Percentiles rank a stretch among this genome's conserved stretches.
Evolutionary conservation across 1,139 yeast species (phyloP).

Genomic region (Yueomyces sp.): DNA sequence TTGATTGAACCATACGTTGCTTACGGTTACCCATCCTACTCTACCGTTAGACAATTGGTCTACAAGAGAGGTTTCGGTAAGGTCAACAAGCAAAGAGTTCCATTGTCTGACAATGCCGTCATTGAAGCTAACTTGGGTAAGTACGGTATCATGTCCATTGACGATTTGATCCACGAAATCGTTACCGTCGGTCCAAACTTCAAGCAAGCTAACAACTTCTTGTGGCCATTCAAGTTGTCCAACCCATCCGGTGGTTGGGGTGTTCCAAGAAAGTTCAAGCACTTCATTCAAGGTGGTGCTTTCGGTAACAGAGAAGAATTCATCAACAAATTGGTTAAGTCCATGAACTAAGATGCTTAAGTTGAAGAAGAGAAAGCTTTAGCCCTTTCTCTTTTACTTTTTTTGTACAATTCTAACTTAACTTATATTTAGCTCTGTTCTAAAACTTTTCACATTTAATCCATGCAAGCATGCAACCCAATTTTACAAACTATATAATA

Average conservation of each 20-base stretch:
- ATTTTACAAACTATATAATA: no score
- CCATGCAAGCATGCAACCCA: no score
- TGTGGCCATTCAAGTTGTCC: slow-evolving; percentile 99
- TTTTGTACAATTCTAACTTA: no score
- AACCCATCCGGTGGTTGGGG: slow-evolving; percentile 99
- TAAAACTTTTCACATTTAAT: no score
- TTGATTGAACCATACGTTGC: slow-evolving; percentile 99
- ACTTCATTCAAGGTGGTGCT: slow-evolving; percentile 99
- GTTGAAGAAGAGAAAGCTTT: not conserved
- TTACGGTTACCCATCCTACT: slow-evolving; percentile 97
- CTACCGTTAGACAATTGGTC: slow-evolving; percentile 90
- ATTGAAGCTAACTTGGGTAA: slow-evolving; percentile 90
- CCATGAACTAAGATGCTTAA: slow-evolving; percentile 58
- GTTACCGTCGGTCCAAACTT: slow-evolving; percentile 99
- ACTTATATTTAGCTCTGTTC: no score
- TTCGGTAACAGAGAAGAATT: slow-evolving; percentile 99
- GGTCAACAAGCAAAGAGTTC: slow-evolving; percentile 96
- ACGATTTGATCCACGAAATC: slow-evolving; percentile 98
- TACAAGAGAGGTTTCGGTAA: slow-evolving; percentile 99
- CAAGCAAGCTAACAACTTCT: slow-evolving; percentile 99
- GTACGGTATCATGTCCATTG: slow-evolving; percentile 92
- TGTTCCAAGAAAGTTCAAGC: slow-evolving; percentile 97
- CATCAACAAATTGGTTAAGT: slow-evolving; percentile 96
- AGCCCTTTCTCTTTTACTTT: no score
- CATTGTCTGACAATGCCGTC: slow-evolving; percentile 88